phyloP scores from a whole-genome alignment of 495 filamentous ascomycete genomes.

The Aspergillus sclerotioniger region DNA sequence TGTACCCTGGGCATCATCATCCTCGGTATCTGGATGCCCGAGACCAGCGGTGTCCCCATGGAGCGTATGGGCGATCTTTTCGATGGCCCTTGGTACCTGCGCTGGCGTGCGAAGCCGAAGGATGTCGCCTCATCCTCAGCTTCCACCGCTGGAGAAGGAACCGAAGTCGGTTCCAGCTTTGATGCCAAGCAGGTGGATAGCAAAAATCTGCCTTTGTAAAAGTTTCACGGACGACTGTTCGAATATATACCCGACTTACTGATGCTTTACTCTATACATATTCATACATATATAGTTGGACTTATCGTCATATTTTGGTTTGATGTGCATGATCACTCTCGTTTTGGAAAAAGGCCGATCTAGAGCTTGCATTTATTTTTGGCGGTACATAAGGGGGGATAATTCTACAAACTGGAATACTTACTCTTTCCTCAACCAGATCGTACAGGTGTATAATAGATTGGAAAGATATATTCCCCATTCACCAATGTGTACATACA shows the following conservation, averaged over 20 bases:
- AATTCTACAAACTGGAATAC: background rate
- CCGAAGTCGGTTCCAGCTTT: background rate
- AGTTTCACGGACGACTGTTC: background rate
- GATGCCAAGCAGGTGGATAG: conserved; percentile 5
- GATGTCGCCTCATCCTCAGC: conserved; percentile 12
- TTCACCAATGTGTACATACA: no score
- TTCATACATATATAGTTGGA: conserved; percentile 8
- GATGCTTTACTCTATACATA: background rate
- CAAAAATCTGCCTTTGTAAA: background rate
- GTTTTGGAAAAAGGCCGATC: background rate
- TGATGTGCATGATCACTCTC: background rate
- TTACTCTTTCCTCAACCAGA: no score
- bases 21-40: conserved; percentile 47
- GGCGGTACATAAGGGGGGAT: background rate
- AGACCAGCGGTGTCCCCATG: conserved; percentile 45
- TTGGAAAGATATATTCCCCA: no score
- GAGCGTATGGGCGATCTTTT: conserved; percentile 48
- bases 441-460: no score
- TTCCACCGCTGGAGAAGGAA: background rate
- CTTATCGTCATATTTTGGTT: conserved; percentile 8
- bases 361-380: background rate
- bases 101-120: conserved; percentile 36
- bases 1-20: conserved; percentile 40
- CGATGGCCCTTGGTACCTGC: conserved; percentile 41
- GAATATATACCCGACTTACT: background rate